Base-by-base conservation (phyloP, 805 yeast genomes). In the Helenozyma rhizophorensis region DNA sequence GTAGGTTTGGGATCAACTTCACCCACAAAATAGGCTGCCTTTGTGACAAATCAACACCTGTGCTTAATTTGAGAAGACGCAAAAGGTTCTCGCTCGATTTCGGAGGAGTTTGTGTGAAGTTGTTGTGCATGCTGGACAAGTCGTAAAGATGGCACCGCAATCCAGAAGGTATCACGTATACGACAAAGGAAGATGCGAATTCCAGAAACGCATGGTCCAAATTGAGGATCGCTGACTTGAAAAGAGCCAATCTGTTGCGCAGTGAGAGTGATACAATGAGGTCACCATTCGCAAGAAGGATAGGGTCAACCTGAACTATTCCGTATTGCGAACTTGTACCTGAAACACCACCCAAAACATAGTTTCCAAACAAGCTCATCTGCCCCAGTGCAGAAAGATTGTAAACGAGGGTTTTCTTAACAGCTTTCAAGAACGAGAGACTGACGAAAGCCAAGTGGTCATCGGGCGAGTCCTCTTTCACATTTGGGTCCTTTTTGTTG, bases 1-100 rank as follows among this genome's bases (percentile, higher is more conserved):
- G 72, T 30, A 82, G 51, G 42, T 81, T 77, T 2, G 93, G 93
- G 3, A 80, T 68, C 10, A 83, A 54, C 49, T 74, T 80, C 11
- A 83, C 68, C 93, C 90, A 83, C 25, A 62, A 55, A 12, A 66
- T 43, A 14, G 56, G 54, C 17, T 53, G 47, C 3, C 47, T 40
- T 2, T 25, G 25, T 2, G 50, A 30, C n/a, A 36, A 25, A 1
- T 69, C 70, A 1, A 42, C 33, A 11, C 51, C 49, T 1, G 67
- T 65, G 33, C 65, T 57, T 11, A 60, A 39, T 28, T 56, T 54
- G 14, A 66, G 42, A 9, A 66, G 47, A 19, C 56, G 45, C n/a
- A 60, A 35, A 10, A 66, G 43, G 15, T 50, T 53, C 3, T 48
- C 58, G 12, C 47, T 37, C 15, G 53, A 50, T 15, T 43, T 42